Evolutionary conservation across 805 yeast genomes (phyloP).

Genomic region (Jamesozyma jinghongensis): DNA sequence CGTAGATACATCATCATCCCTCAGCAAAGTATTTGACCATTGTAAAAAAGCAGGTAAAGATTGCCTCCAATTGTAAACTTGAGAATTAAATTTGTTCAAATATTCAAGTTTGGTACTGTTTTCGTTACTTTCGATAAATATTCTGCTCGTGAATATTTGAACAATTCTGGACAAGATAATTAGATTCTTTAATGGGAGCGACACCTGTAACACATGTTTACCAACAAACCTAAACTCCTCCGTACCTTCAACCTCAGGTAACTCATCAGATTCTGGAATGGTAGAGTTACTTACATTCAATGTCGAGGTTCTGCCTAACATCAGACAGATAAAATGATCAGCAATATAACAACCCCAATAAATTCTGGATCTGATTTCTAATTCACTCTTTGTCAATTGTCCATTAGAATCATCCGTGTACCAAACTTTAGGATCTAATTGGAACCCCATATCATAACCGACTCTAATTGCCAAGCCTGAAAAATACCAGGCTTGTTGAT

Average conservation of each 20-base stretch:
- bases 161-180: conserved; percentile 35
- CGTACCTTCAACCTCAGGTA: conserved; percentile 57
- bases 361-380: conserved; percentile 48
- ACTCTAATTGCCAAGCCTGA: conserved; percentile 54
- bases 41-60: conserved; percentile 39
- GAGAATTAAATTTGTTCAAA: conserved; percentile 37
- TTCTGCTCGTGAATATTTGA: conserved; percentile 29
- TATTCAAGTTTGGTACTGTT: conserved; percentile 31
- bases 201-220: conserved; percentile 25
- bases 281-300: conserved; percentile 50
- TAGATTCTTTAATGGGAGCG: conserved; percentile 35
- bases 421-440: conserved; percentile 55
- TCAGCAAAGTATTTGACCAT: conserved; percentile 40
- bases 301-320: conserved; percentile 50
- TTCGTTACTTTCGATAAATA: conserved; percentile 28
- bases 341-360: conserved; percentile 62
- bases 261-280: conserved; percentile 47
- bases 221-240: conserved; percentile 42
- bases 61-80: conserved; percentile 44
- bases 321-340: conserved; percentile 52
- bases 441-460: conserved; percentile 59
- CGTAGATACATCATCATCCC: conserved; percentile 33
- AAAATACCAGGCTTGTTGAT: conserved; percentile 54
- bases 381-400: conserved; percentile 40
- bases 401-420: conserved; percentile 31